These are phyloP conservation scores for Arthrobotrys musiformis DNA, from an alignment of 2,329 filamentous ascomycete genomes.

Conservation along the genomic window DNA sequence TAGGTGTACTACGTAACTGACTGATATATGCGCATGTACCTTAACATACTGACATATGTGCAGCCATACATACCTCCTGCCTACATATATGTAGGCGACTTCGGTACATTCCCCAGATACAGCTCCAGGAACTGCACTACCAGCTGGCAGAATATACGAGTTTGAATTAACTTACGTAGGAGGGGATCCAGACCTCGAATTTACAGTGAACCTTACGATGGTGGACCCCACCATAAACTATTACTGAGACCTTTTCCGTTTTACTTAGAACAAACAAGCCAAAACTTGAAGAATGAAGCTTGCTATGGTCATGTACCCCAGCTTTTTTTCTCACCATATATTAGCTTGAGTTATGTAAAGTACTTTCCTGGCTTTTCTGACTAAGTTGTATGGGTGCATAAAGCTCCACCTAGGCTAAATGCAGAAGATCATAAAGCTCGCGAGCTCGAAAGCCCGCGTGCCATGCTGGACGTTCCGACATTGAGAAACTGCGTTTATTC, in stretches of 20 bases:
- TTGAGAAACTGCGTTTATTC: constrained; percentile 25
- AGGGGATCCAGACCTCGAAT: constrained; percentile 5
- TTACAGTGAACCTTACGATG: neutral
- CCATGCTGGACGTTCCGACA: constrained; percentile 16
- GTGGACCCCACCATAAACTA: constrained; percentile 5
- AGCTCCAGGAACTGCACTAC: constrained; percentile 9
- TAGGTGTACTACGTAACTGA: no score
- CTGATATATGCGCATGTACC: no score
- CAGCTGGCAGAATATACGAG: neutral
- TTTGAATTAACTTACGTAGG: neutral
- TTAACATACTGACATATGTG: no score
- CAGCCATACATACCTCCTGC: neutral
- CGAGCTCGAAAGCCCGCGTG: constrained; percentile 41
- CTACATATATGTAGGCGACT: neutral
- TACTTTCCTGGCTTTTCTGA: constrained; percentile 5
- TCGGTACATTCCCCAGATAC: neutral
- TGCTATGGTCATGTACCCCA: constrained; percentile 45
- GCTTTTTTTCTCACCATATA: constrained; percentile 40
- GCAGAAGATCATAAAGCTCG: constrained; percentile 54
- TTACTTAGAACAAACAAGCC: no score
- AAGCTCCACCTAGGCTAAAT: constrained; percentile 52
- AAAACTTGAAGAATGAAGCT: neutral
- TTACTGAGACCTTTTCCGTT: neutral
- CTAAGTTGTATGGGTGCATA: constrained; percentile 28
- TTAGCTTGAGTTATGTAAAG: neutral